Percentiles rank a stretch among this genome's conserved stretches.
phyloP scores from a whole-genome alignment of 2,329 filamentous ascomycete species.

The Fusarium sp. region DNA sequence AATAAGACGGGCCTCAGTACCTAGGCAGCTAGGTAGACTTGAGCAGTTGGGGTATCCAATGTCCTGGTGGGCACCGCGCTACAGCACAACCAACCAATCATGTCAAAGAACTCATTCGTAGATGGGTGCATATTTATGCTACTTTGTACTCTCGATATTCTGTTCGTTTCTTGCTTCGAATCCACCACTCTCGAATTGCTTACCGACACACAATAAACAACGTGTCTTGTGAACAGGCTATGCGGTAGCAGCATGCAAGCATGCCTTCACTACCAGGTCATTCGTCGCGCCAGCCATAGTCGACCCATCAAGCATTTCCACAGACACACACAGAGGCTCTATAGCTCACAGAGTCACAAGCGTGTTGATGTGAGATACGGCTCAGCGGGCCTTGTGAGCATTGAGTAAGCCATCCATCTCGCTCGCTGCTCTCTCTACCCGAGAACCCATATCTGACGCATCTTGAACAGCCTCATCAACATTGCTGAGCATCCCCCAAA shows the following conservation, averaged over 20 bases:
- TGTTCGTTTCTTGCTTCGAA: background rate
- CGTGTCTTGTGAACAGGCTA: conserved; percentile 7
- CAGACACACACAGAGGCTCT: conserved; percentile 18
- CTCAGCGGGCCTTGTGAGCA: conserved; percentile 58
- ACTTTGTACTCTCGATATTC: too few species aligned
- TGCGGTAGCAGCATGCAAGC: conserved; percentile 38
- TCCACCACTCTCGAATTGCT: background rate
- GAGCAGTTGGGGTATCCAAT: too few species aligned
- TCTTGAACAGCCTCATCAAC: conserved; percentile 58
- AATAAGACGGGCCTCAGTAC: too few species aligned
- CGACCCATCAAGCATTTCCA: conserved; percentile 1
- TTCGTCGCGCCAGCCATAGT: conserved; percentile 23
- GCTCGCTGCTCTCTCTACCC: background rate
- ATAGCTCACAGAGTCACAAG: conserved; percentile 45
- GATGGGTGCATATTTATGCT: too few species aligned
- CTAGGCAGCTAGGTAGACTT: too few species aligned
- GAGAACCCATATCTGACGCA: conserved; percentile 28
- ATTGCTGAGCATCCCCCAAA: conserved; percentile 48
- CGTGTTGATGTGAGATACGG: conserved; percentile 58
- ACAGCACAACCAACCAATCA: conserved; percentile 4
- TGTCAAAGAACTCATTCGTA: too few species aligned
- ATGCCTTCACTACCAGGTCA: conserved; percentile 31
- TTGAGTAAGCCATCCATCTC: conserved; percentile 60
- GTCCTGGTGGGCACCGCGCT: too few species aligned
- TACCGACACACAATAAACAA: too few species aligned